Base-by-base conservation (phyloP, 164 flowering plant species). In the Berberis vulgaris region DNA sequence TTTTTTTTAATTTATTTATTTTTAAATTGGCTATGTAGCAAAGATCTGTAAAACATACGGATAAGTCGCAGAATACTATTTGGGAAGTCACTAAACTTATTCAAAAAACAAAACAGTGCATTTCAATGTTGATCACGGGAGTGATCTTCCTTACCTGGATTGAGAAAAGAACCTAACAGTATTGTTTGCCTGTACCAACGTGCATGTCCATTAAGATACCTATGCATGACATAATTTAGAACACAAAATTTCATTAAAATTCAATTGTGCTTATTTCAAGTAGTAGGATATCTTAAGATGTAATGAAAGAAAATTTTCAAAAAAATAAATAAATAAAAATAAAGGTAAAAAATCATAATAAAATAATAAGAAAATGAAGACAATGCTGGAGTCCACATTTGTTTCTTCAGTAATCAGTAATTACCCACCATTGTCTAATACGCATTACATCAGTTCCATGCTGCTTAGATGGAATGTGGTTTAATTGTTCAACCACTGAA, bases 401-500 rank as follows among this genome's bases (percentile, higher is more conserved):
- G 40, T 38, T 49, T 62, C 41, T 62, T 2, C 45, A 6, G 12
- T 38, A 26, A 26, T 26, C 26, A 26, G 5, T 60, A 47, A 47
- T 43, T 49, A 70, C 79, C 41, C 80, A 94, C 99, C 97, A 91
- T 53, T 69, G 82, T 64, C 97, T 84, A 58, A 94, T 81, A 57
- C 96, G 95, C 93, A 86, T 87, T 54, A 91, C 71, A 80, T 94
- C 85, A 57, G 92, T 85, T 68, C 88, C 86, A 70, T 83, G 91
- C 74, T 81, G 88, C 73, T 81, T 86, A 5, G 81, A 73, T 52
- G 97, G 97, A 70, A 83, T 69, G 40, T 61, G 79, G 69, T 94
- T 94, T 73, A 94, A 68, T 11, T 83, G 76, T 66, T 89, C 77
- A 61, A 85, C 77, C 59, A 84, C 91, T 13, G 84, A 55, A 57